phyloP scores from a whole-genome alignment of 2,329 filamentous ascomycete genomes.

The Didymella arachidicola region DNA sequence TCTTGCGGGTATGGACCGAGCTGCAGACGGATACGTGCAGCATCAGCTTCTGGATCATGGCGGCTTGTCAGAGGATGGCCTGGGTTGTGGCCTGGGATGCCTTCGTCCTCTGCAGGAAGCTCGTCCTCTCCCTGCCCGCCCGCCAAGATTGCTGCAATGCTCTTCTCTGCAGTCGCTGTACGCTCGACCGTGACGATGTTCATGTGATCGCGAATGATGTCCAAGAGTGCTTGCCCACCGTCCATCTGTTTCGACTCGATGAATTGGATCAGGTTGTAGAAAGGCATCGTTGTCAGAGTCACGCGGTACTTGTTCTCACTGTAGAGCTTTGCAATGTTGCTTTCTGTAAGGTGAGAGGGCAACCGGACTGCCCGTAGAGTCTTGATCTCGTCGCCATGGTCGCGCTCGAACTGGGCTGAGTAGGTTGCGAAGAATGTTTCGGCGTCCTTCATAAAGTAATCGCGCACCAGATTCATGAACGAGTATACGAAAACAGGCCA shows the following conservation, averaged over 20 bases:
- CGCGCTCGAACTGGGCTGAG: conserved; percentile 73
- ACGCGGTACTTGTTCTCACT: conserved; percentile 86
- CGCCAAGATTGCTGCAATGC: conserved; percentile 66
- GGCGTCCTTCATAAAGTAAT: conserved; percentile 75
- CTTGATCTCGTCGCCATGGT: conserved; percentile 82
- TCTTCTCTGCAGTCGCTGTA: conserved; percentile 62
- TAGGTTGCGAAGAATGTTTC: conserved; percentile 76
- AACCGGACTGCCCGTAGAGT: conserved; percentile 76
- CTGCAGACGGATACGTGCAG: conserved; percentile 64
- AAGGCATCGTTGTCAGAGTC: conserved; percentile 85
- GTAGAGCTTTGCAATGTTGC: conserved; percentile 81
- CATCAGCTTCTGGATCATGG: conserved; percentile 65
- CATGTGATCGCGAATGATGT: conserved; percentile 70
- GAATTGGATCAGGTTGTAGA: conserved; percentile 83
- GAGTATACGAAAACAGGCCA: conserved; percentile 97
- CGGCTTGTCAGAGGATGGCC: conserved; percentile 68
- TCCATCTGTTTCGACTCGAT: conserved; percentile 85
- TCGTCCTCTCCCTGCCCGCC: conserved; percentile 62
- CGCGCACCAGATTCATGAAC: conserved; percentile 78
- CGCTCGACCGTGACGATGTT: conserved; percentile 68
- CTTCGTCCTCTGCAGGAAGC: conserved; percentile 71
- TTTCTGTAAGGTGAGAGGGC: conserved; percentile 79
- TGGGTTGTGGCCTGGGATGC: conserved; percentile 71
- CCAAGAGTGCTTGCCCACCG: conserved; percentile 79
- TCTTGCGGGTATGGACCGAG: conserved; percentile 88